phyloP scores from a whole-genome alignment of 2,329 filamentous ascomycete species.

The Sclerotinia borealis region DNA sequence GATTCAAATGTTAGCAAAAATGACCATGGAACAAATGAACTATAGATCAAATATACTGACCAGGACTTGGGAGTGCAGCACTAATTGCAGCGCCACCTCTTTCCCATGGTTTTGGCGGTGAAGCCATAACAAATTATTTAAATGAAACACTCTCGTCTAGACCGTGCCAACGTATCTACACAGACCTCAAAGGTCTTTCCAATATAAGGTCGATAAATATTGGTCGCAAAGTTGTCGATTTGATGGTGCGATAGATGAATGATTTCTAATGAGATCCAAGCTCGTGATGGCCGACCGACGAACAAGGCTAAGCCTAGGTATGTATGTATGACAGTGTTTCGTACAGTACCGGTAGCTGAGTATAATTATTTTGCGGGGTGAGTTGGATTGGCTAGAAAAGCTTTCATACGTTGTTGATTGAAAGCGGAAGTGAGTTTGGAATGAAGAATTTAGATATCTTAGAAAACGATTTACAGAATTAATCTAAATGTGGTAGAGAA shows the following conservation, averaged over 20 bases:
- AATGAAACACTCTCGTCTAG: neutral
- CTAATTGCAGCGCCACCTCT: constrained; percentile 44
- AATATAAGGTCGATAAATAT: neutral
- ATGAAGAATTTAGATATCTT: neutral
- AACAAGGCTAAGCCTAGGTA: neutral
- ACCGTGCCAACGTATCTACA: neutral
- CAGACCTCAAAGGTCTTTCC: neutral
- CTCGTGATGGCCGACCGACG: neutral
- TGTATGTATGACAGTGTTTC: too few species aligned
- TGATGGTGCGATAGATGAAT: neutral
- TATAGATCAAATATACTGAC: constrained; percentile 21
- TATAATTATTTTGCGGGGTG: neutral
- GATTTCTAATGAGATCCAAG: constrained; percentile 4
- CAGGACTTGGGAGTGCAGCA: constrained; percentile 26
- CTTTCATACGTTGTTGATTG: neutral
- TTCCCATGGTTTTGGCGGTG: constrained; percentile 98
- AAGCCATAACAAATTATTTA: constrained; percentile 48
- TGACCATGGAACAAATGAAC: constrained; percentile 10
- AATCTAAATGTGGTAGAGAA: neutral
- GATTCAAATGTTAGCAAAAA: constrained; percentile 11
- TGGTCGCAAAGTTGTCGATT: neutral
- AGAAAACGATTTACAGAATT: neutral
- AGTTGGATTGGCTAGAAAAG: neutral
- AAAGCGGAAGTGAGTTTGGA: neutral
- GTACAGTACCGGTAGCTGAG: too few species aligned